Evolutionary conservation across 352 stramenopile species (phyloP), one percentile per base, ranked within the genome.

Genomic region (Saprolegnia diclina): DNA sequence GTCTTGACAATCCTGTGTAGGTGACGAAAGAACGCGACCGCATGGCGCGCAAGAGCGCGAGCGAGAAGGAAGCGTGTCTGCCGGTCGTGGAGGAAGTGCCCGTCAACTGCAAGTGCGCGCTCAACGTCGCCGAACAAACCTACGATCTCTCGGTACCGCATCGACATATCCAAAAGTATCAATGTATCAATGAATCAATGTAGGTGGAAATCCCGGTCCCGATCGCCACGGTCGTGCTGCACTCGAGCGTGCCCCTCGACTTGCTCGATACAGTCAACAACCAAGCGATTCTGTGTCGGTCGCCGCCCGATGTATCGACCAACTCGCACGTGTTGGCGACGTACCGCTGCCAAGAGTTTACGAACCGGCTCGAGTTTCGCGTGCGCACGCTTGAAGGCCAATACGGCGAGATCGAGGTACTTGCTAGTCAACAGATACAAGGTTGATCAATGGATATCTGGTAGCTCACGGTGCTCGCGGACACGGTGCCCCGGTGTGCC

Each of bases 351-450:
- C 65, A 91, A 22, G 88, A 93, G 50, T 79, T 86, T 7, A 91
- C 81, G 0, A 85, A 92, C 67, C 84, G 85, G 38, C 74, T 94
- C 16, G 83, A 94, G 64, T 90, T 94, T 56, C 78, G 78, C 57
- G 78, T 94, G 44, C 80, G 86, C n/a, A 92, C 84, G 9, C 86
- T 94, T 29, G 87, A 95, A 76, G 87, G 87, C 0, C 85, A 94
- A 72, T 89, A 86, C 67, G 88, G 88, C 1, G 73, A 95, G 59
- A 71, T 95, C 19, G 79, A 92, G 61, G 85, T 74, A 29, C 35
- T 16, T 18, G n/a, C n/a, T n/a, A n/a, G n/a, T n/a, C n/a, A n/a
- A n/a, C n/a, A n/a, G n/a, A n/a, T n/a, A n/a, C n/a, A n/a, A n/a
- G n/a, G n/a, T 10, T 56, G 4, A 56, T 24, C 13, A 53, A 16